phyloP scores from a whole-genome alignment of 2,329 filamentous ascomycete genomes.

The Diatrype stigma region DNA sequence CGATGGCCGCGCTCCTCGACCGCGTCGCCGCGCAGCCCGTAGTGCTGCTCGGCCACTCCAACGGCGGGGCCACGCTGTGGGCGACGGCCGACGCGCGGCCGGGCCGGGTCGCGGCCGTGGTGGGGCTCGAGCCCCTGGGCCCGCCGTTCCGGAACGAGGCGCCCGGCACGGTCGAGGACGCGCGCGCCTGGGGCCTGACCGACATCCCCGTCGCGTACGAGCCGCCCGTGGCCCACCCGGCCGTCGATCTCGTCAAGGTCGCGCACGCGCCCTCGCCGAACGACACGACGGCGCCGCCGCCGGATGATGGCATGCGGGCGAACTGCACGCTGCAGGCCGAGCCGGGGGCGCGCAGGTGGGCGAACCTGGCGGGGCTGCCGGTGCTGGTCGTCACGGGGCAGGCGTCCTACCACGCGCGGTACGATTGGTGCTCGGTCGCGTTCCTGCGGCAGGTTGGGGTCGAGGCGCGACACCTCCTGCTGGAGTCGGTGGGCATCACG shows the following conservation, averaged over 20 bases:
- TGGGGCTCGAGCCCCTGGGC: conserved; percentile 43
- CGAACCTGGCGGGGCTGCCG: conserved; percentile 31
- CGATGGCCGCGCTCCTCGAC: conserved; percentile 39
- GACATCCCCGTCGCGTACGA: conserved; percentile 45
- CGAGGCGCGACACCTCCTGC: conserved; percentile 29
- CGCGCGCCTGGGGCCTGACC: conserved; percentile 40
- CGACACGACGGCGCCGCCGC: conserved; percentile 13
- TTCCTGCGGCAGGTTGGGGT: conserved; percentile 40
- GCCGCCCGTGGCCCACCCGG: conserved; percentile 35
- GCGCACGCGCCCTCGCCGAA: conserved; percentile 19
- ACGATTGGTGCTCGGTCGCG: conserved; percentile 39
- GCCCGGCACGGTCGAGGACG: conserved; percentile 29
- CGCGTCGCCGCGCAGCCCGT: conserved; percentile 38
- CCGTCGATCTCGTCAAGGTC: conserved; percentile 29
- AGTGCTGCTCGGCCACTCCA: conserved; percentile 41
- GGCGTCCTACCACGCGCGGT: conserved; percentile 41
- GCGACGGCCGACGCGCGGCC: conserved; percentile 39
- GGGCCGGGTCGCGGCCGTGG: conserved; percentile 34
- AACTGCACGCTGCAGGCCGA: conserved; percentile 33
- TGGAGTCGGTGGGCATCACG: conserved; percentile 33
- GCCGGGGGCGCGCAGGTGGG: conserved; percentile 29
- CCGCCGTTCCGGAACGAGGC: conserved; percentile 42
- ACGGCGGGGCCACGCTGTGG: conserved; percentile 39
- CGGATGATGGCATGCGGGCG: too few relatives aligned
- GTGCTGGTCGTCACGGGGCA: conserved; percentile 37